Conservation (phyloP, 306 rosid species). For the Rosa rugosa region DNA sequence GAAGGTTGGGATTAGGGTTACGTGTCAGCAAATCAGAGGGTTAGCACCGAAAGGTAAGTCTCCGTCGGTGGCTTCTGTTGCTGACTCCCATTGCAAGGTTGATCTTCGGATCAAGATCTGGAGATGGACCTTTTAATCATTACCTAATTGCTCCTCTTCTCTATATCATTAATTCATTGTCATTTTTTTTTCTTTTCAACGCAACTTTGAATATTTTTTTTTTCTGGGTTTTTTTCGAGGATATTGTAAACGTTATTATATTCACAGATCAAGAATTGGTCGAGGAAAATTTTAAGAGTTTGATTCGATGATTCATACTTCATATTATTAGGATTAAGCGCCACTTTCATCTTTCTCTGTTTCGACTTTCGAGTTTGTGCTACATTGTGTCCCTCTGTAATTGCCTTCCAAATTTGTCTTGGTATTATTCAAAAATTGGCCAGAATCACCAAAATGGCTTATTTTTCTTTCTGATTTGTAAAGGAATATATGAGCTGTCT, state of each 20-base stretch:
- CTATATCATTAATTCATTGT: background rate
- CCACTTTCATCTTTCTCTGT: background rate
- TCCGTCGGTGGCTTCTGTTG: constrained; percentile 71
- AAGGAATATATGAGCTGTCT: background rate
- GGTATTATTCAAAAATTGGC: background rate
- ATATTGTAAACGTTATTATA: constrained; percentile 15
- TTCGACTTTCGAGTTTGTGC: background rate
- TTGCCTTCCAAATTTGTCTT: background rate
- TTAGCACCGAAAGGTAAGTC: constrained; percentile 68
- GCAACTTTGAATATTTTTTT: background rate
- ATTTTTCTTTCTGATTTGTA: background rate
- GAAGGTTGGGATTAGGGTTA: constrained; percentile 82
- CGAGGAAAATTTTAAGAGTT: constrained; percentile 25
- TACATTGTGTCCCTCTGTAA: background rate
- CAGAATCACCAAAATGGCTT: no score
- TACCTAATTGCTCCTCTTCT: background rate
- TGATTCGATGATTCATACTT: constrained; percentile 10
- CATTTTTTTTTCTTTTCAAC: background rate
- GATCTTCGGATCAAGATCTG: constrained; percentile 98
- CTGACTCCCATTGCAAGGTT: constrained; percentile 73
- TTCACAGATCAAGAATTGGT: constrained; percentile 5
- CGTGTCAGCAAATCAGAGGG: constrained; percentile 65
- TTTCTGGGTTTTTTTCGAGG: background rate
- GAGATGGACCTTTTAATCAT: constrained; percentile 65
- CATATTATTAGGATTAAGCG: background rate